These are phyloP conservation scores for Polygonum maritimum DNA, from an alignment of 148 eudicot genomes.

Conservation along the genomic window DNA sequence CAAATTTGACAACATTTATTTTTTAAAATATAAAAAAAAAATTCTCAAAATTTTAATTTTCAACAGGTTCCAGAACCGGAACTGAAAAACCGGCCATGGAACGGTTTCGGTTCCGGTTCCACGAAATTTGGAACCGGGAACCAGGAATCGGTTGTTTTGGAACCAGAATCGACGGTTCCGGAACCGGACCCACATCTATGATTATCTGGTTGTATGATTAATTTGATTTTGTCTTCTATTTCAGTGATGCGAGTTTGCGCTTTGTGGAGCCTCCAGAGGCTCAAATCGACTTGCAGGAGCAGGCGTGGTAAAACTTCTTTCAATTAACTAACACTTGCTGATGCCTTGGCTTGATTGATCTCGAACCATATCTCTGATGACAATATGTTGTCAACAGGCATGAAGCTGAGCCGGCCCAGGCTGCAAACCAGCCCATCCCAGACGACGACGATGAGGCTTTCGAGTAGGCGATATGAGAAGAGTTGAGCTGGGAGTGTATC, in stretches of 20 bases:
- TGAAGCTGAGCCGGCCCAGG: constrained; percentile 1
- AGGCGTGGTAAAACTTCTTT: constrained; percentile 29
- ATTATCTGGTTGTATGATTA: background rate
- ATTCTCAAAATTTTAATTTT: too few relatives aligned
- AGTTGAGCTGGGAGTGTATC: background rate
- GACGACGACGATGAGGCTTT: constrained; percentile 3
- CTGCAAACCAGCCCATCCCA: background rate
- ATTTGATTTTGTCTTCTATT: background rate
- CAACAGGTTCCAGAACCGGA: too few relatives aligned
- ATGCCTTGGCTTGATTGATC: background rate
- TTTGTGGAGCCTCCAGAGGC: constrained; percentile 47
- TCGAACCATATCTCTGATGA: background rate
- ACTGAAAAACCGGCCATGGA: too few relatives aligned
- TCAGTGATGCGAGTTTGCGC: constrained; percentile 37
- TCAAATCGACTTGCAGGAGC: constrained; percentile 37
- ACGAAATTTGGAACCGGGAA: too few relatives aligned
- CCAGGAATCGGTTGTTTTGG: too few relatives aligned
- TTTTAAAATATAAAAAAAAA: too few relatives aligned
- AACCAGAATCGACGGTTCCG: too few relatives aligned
- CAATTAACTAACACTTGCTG: background rate
- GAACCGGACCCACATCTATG: background rate
- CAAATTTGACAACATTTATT: too few relatives aligned
- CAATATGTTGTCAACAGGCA: background rate
- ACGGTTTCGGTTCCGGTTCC: too few relatives aligned
- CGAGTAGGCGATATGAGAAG: background rate